Percentiles rank a stretch among this genome's conserved stretches.
phyloP scores from a whole-genome alignment of 2,329 filamentous ascomycete genomes.

The Escovopsis sp. region DNA sequence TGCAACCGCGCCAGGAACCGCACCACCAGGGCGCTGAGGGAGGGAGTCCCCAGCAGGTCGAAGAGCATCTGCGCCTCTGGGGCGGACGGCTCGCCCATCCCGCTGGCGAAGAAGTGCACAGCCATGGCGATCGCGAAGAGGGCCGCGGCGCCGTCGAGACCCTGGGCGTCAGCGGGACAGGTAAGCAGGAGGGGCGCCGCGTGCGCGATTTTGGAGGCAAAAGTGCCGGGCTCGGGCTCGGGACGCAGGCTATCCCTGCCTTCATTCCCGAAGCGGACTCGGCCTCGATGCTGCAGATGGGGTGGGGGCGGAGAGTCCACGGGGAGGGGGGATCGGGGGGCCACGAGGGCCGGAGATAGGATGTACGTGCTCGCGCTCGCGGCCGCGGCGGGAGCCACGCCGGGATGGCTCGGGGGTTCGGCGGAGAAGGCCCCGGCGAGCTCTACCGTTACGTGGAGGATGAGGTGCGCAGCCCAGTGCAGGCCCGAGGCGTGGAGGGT shows the following conservation, averaged over 20 bases:
- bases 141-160: constrained; percentile 3
- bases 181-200: constrained; percentile 3
- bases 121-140: constrained; percentile 7
- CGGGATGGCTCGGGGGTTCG: neutral
- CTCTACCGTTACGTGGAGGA: constrained; percentile 3
- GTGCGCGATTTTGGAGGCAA: constrained; percentile 8
- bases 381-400: neutral
- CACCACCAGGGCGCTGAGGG: constrained; percentile 5
- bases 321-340: too few relatives aligned
- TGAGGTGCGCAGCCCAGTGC: constrained; percentile 7
- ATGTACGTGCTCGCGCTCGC: neutral
- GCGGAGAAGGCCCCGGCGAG: neutral
- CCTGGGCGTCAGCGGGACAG: neutral
- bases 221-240: constrained; percentile 3
- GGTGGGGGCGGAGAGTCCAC: too few relatives aligned
- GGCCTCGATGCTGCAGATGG: too few relatives aligned
- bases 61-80: constrained; percentile 6
- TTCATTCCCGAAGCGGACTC: too few relatives aligned
- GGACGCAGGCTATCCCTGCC: neutral
- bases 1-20: constrained; percentile 5
- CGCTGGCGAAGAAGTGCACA: constrained; percentile 5
- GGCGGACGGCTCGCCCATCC: constrained; percentile 3
- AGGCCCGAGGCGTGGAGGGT: constrained; percentile 6
- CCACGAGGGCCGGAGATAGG: neutral
- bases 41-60: constrained; percentile 6